A percentile compares a stretch with the other conserved stretches of the same genome.
These are phyloP conservation scores for Ganoderma lingzhi DNA, from an alignment of 1,284 basidiomycete species.

Conservation along the genomic window DNA sequence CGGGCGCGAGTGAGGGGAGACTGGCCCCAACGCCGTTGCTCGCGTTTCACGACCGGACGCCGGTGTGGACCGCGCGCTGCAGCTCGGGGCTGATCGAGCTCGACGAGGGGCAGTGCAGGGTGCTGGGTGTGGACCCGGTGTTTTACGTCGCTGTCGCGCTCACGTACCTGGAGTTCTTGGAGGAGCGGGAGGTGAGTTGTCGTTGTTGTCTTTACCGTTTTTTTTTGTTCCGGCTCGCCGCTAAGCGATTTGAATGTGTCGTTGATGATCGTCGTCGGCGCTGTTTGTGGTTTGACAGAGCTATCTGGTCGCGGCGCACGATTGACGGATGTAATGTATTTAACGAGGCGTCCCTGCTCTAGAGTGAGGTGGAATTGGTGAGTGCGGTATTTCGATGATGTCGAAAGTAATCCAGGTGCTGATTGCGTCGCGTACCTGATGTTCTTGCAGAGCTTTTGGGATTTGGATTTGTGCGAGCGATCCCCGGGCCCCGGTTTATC, in stretches of 20 bases:
- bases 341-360: neutral
- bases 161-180: conserved; percentile 78
- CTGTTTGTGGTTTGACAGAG: conserved; percentile 31
- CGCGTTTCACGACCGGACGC: conserved; percentile 75
- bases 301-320: conserved; percentile 40
- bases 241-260: neutral
- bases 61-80: conserved; percentile 64
- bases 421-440: neutral
- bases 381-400: neutral
- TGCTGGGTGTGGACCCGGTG: conserved; percentile 73
- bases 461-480: neutral
- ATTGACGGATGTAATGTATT: conserved; percentile 28
- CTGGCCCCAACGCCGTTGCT: conserved; percentile 56
- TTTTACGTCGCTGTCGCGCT: conserved; percentile 81
- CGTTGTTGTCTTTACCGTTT: neutral
- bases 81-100: conserved; percentile 70
- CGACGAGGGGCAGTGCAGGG: conserved; percentile 60
- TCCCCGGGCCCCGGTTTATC: neutral
- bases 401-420: neutral
- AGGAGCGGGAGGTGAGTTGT: conserved; percentile 72
- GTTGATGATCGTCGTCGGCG: conserved; percentile 10
- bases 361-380: neutral
- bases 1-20: conserved; percentile 18
- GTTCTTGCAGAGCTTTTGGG: neutral
- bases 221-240: neutral